Base-by-base conservation (phyloP, 345 rosid genomes). In the Eutrema japonicum region DNA sequence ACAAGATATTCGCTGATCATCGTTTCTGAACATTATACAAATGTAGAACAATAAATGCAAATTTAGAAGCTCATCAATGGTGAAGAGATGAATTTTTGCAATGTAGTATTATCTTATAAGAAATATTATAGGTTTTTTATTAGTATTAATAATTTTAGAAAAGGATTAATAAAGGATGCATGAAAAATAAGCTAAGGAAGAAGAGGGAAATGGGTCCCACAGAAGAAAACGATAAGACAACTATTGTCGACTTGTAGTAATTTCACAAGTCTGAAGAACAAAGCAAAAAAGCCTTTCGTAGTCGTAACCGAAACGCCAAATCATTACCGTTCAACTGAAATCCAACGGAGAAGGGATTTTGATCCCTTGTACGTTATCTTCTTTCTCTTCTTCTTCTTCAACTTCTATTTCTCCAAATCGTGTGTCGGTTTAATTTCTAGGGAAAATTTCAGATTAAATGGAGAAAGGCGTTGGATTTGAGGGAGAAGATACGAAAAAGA, bases 251-350 rank as follows among this genome's bases (percentile, higher is more conserved):
- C 22, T 18, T 18, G 22, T 18, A 18, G 0, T 18, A 18, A 18
- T 18, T 18, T 18, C 14, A 65, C 56, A 63, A 69, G 46, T 47
- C 66, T 52, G 22, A 43, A 46, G 33, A 54, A 68, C 33, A 76
- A 68, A 69, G 74, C 57, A 62, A 76, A 18, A 18, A 69, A 46
- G 70, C 43, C 11, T 76, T 62, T 62, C 4, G 14, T 40, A 64
- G 27, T 64, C 76, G 60, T 71, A 57, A 77, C 55, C 56, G 26
- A 77, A 77, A 70, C 76, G 72, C 80, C 67, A 71, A 77, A 70
- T 58, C 76, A 49, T 64, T 71, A 70, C 76, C 76, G 80, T 68
- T 75, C 79, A 75, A 62, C 74, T 62, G 74, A 68, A 76, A 53
- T 76, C 64, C 60, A 35, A 53, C 58, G 52, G 57, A 38, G 50